Percentiles rank a stretch among this genome's conserved stretches.
Evolutionary conservation across 2,329 filamentous ascomycete genomes (phyloP).

Genomic region (Calonectria pseudoreteaudii): DNA sequence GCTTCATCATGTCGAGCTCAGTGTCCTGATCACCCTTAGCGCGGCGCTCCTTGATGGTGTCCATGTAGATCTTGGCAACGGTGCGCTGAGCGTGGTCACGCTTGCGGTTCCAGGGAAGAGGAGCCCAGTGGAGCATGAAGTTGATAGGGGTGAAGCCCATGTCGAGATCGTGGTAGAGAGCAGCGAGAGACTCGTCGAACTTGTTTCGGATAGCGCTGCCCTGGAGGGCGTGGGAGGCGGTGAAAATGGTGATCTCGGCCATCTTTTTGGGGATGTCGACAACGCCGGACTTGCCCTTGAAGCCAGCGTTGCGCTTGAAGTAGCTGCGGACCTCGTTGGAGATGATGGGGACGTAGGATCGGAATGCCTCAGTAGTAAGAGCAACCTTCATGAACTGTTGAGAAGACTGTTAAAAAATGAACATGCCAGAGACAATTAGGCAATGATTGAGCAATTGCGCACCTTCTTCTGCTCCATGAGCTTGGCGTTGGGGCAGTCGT

Average conservation of each 20-base stretch:
- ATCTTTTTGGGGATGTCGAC: conserved; percentile 81
- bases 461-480: conserved; percentile 98
- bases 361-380: conserved; percentile 80
- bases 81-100: conserved; percentile 84
- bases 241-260: conserved; percentile 91
- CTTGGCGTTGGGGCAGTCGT: conserved; percentile 91
- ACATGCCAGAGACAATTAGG: not conserved
- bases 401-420: conserved; percentile 29
- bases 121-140: conserved; percentile 90
- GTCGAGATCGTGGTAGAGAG: conserved; percentile 88
- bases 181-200: conserved; percentile 84
- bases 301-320: conserved; percentile 73
- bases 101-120: conserved; percentile 87
- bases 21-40: conserved; percentile 61
- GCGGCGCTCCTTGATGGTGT: conserved; percentile 81
- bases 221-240: conserved; percentile 86
- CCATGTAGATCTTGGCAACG: conserved; percentile 84
- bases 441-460: conserved; percentile 32
- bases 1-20: conserved; percentile 85
- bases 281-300: conserved; percentile 76
- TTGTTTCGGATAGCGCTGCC: conserved; percentile 84
- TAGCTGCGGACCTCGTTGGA: conserved; percentile 79
- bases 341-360: conserved; percentile 82
- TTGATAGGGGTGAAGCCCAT: conserved; percentile 92
- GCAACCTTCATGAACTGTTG: conserved; percentile 82